phyloP scores from a whole-genome alignment of 2,329 filamentous ascomycete genomes.

The Chaetomium sp. region DNA sequence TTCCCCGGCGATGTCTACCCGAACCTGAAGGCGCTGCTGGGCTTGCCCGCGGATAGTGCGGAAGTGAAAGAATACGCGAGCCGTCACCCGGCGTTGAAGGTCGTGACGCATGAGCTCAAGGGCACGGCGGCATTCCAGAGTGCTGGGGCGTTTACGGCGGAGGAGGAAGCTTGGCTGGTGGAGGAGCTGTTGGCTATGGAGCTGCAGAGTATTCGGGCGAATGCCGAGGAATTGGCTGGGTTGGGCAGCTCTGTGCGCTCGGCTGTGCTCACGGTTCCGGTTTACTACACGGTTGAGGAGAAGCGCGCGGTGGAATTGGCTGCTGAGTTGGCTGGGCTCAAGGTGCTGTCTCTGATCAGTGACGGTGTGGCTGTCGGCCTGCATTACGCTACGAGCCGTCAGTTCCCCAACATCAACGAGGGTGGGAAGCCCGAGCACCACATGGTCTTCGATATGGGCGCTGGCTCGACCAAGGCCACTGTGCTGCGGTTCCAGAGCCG shows the following conservation, averaged over 20 bases:
- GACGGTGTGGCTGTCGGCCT: slow-evolving; percentile 89
- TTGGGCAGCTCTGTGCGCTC: slow-evolving; percentile 68
- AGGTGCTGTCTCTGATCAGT: slow-evolving; percentile 75
- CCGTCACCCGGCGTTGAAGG: slow-evolving; percentile 70
- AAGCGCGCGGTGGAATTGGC: slow-evolving; percentile 79
- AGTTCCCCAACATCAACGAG: slow-evolving; percentile 77
- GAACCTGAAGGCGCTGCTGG: slow-evolving; percentile 88
- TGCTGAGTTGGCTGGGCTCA: slow-evolving; percentile 80
- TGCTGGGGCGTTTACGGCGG: slow-evolving; percentile 51
- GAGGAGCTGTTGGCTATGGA: slow-evolving; percentile 97
- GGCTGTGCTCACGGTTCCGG: slow-evolving; percentile 79
- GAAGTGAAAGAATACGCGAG: slow-evolving; percentile 63
- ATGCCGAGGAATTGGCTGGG: slow-evolving; percentile 78
- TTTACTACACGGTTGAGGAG: slow-evolving; percentile 87
- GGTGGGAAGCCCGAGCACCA: slow-evolving; percentile 85
- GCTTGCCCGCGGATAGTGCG: slow-evolving; percentile 56
- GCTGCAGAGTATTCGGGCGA: slow-evolving; percentile 81
- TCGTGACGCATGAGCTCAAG: slow-evolving; percentile 53
- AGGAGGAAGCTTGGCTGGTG: slow-evolving; percentile 65
- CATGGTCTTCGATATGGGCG: slow-evolving; percentile 95
- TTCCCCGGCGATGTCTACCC: slow-evolving; percentile 93
- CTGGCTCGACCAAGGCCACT: slow-evolving; percentile 86
- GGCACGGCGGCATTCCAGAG: slow-evolving; percentile 80
- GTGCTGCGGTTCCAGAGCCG: slow-evolving; percentile 84
- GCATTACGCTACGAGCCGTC: slow-evolving; percentile 88